These are phyloP conservation scores for Silene uniflora DNA, from an alignment of 148 eudicot species.

Conservation along the genomic window DNA sequence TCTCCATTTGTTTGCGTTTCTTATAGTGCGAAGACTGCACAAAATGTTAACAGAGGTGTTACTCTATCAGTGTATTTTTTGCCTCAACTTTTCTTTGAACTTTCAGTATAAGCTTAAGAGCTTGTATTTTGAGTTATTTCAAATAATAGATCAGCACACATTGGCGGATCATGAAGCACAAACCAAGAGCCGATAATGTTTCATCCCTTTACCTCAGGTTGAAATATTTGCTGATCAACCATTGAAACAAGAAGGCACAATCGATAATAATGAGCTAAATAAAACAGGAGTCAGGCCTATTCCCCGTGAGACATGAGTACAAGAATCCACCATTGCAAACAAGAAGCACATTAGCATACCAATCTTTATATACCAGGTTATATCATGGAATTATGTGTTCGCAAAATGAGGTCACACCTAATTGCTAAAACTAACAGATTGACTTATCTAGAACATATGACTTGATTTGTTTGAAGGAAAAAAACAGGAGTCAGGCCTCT, in stretches of 20 bases:
- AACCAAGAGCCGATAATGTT: too few species aligned
- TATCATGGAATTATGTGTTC: background rate
- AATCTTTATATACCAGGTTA: background rate
- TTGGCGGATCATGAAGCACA: too few species aligned
- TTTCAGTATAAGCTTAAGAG: too few species aligned
- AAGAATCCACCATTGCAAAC: too few species aligned
- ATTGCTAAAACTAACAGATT: background rate
- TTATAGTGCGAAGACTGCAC: constrained; percentile 68
- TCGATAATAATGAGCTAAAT: too few species aligned
- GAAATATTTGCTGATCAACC: too few species aligned
- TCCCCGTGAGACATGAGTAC: too few species aligned
- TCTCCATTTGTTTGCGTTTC: constrained; percentile 65
- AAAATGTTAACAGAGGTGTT: background rate
- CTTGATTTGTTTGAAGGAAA: background rate
- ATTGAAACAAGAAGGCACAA: too few species aligned
- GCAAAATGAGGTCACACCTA: too few species aligned
- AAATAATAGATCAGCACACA: background rate
- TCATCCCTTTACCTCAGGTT: too few species aligned
- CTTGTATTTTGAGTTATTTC: background rate
- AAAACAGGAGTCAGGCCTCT: too few species aligned
- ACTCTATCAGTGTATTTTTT: background rate
- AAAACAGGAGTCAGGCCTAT: too few species aligned
- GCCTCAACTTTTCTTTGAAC: background rate
- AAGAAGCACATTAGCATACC: background rate
- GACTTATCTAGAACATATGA: background rate